A percentile compares a stretch with the other conserved stretches of the same genome.
These are phyloP conservation scores for Mortierella sp. DNA, from an alignment of 371 early-diverging fungal species.

Conservation along the genomic window DNA sequence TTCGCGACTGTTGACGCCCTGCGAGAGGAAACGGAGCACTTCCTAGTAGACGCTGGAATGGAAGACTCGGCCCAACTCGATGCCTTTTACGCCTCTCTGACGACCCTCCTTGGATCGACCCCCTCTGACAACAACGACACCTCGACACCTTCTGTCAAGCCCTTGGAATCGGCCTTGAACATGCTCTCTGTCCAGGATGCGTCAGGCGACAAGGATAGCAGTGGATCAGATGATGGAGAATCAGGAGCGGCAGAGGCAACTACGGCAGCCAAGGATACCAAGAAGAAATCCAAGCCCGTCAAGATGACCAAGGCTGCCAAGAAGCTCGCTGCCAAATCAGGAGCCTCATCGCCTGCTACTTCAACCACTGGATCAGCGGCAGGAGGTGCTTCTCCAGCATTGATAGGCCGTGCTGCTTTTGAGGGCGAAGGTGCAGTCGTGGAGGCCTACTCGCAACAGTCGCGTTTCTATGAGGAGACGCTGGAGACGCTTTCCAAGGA, in stretches of 20 bases:
- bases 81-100: conserved; percentile 54
- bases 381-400: conserved; percentile 10
- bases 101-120: conserved; percentile 11
- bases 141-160: conserved; percentile 25
- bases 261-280: neutral
- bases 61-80: conserved; percentile 54
- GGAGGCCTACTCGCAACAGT: conserved; percentile 84
- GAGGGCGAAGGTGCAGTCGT: conserved; percentile 49
- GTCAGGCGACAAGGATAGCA: conserved; percentile 17
- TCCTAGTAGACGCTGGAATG: conserved; percentile 71
- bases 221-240: conserved; percentile 24
- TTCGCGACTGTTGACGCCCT: conserved; percentile 54
- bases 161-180: conserved; percentile 5
- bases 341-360: conserved; percentile 5
- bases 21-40: conserved; percentile 73
- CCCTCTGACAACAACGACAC: neutral
- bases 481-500: conserved; percentile 76
- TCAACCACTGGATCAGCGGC: conserved; percentile 3
- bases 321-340: conserved; percentile 37
- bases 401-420: conserved; percentile 28
- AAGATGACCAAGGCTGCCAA: conserved; percentile 47
- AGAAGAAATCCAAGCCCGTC: conserved; percentile 50
- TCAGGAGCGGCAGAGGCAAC: conserved; percentile 3
- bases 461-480: conserved; percentile 89
- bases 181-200: neutral